These are phyloP conservation scores for Exophiala calicioides DNA, from an alignment of 2,329 filamentous ascomycete genomes.

Conservation along the genomic window DNA sequence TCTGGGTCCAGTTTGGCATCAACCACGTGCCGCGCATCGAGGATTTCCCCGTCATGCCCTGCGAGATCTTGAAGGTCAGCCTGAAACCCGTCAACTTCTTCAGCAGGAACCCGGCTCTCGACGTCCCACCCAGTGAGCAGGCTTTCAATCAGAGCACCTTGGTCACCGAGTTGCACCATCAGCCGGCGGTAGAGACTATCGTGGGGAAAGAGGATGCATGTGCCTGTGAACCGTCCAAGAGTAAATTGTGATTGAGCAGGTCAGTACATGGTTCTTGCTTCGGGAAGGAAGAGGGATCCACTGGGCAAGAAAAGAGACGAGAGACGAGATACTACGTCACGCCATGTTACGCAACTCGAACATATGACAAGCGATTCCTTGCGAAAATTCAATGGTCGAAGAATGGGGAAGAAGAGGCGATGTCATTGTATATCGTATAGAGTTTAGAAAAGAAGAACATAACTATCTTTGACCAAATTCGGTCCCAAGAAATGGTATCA, in stretches of 20 bases:
- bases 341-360: too few species aligned
- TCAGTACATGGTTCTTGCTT: too few species aligned
- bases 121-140: conserved; percentile 47
- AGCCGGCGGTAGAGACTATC: conserved; percentile 20
- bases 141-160: conserved; percentile 41
- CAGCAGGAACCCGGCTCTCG: conserved; percentile 53
- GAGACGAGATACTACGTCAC: too few species aligned
- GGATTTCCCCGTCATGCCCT: conserved; percentile 70
- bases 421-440: too few species aligned
- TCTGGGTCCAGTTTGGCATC: conserved; percentile 61
- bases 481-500: too few species aligned
- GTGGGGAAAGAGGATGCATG: conserved; percentile 22
- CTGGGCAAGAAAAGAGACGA: too few species aligned
- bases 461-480: too few species aligned
- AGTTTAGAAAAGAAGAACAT: too few species aligned
- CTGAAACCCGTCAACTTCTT: conserved; percentile 56
- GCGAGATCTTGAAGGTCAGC: conserved; percentile 54
- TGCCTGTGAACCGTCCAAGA: conserved; percentile 21
- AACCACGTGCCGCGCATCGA: conserved; percentile 66
- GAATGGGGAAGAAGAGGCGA: too few species aligned
- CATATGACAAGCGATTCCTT: too few species aligned
- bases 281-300: too few species aligned
- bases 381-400: too few species aligned
- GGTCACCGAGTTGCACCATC: conserved; percentile 22
- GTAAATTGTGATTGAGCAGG: conserved; percentile 23